These are phyloP conservation scores for Pseudonitzschia pungens DNA, from an alignment of 108 stramenopile species.

Conservation along the genomic window DNA sequence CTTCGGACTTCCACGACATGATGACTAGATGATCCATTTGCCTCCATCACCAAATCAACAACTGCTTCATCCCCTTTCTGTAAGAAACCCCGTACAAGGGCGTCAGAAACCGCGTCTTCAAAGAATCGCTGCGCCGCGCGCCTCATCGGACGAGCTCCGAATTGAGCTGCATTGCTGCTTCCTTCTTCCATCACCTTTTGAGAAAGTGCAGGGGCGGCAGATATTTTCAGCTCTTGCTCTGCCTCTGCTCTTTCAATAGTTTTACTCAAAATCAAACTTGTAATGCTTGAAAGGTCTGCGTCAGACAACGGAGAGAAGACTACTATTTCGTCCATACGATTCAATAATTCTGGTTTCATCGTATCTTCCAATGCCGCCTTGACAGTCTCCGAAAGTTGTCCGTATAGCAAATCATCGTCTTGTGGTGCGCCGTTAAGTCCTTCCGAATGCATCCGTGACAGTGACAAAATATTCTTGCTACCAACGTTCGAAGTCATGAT, in stretches of 20 bases:
- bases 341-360: constrained; percentile 97
- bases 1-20: constrained; percentile 25
- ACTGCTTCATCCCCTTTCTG: constrained; percentile 60
- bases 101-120: constrained; percentile 86
- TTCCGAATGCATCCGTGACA: constrained; percentile 24
- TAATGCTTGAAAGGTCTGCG: constrained; percentile 75
- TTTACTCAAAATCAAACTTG: constrained; percentile 57
- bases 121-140: constrained; percentile 82
- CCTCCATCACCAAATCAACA: constrained; percentile 32
- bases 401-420: constrained; percentile 47
- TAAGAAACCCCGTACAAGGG: constrained; percentile 79
- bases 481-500: constrained; percentile 97
- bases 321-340: constrained; percentile 99
- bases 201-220: constrained; percentile 49
- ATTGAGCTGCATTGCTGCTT: constrained; percentile 70
- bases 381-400: constrained; percentile 76
- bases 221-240: constrained; percentile 56
- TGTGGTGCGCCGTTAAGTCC: constrained; percentile 17
- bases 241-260: constrained; percentile 57
- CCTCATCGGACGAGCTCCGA: constrained; percentile 87
- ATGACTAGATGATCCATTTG: constrained; percentile 12
- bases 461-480: constrained; percentile 79
- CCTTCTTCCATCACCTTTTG: constrained; percentile 69
- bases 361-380: constrained; percentile 86
- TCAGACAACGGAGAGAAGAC: constrained; percentile 86